phyloP scores from a whole-genome alignment of 1,284 basidiomycete genomes.

The Laetiporus sulphureus region DNA sequence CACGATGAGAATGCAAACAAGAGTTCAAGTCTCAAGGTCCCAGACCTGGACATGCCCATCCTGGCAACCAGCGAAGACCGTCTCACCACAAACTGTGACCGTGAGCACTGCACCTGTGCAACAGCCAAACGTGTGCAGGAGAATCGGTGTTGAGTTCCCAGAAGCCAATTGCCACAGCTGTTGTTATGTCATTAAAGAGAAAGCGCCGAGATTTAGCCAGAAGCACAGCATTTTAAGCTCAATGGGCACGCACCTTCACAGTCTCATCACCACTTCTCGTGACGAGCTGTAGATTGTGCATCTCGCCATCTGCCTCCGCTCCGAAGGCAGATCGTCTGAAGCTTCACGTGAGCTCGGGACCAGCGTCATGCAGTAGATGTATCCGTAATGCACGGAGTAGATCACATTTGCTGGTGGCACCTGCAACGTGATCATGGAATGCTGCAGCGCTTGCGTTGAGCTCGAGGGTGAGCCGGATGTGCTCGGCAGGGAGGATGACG shows the following conservation, averaged over 20 bases:
- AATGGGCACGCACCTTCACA: conserved; percentile 55
- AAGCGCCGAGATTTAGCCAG: background rate
- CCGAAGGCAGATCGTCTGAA: conserved; percentile 24
- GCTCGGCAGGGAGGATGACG: conserved; percentile 10
- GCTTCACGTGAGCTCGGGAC: conserved; percentile 37
- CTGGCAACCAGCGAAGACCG: conserved; percentile 89
- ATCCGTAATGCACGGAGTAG: conserved; percentile 89
- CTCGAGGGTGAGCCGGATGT: conserved; percentile 8
- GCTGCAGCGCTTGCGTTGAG: conserved; percentile 14
- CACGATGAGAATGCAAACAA: conserved; percentile 84
- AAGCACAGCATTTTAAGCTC: background rate
- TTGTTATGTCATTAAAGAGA: conserved; percentile 3
- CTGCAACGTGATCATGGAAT: conserved; percentile 32
- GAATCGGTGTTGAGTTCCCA: conserved; percentile 24
- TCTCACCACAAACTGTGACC: conserved; percentile 69
- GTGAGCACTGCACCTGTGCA: conserved; percentile 73
- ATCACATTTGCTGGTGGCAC: conserved; percentile 68
- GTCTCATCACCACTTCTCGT: conserved; percentile 88
- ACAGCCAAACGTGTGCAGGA: conserved; percentile 59
- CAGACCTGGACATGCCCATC: conserved; percentile 89
- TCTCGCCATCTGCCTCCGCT: conserved; percentile 17
- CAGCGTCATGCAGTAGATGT: conserved; percentile 83
- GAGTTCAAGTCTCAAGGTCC: conserved; percentile 84
- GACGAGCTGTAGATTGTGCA: conserved; percentile 50
- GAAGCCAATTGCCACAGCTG: conserved; percentile 71